Evolutionary conservation across 768 basidiomycete species (phyloP), one percentile per base, ranked within the genome.

Genomic region (Phylloporus arenicola): DNA sequence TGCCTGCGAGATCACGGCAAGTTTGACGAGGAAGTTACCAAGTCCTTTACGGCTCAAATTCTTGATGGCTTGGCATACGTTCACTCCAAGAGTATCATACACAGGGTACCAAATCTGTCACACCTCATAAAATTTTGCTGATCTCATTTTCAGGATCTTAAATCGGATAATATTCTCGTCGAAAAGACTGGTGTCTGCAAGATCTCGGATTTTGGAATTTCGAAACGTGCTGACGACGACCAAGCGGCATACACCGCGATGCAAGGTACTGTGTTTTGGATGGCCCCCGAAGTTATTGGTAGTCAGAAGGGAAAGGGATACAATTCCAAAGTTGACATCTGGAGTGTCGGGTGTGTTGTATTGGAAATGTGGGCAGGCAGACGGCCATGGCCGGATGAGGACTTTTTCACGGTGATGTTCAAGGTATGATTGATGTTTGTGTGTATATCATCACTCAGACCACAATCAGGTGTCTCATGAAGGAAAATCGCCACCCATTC

Each of bases 261-360:
- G 92, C 89, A 92, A 66, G 96, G 96, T 22, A 94, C 94, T 17
- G 88, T 98, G 31, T 98, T 96, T 67, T 99, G 96, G 95, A 97
- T 98, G 95, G 94, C 94, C 10, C 94, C 94, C 0, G 94, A 92
- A 72, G 91, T 96, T 47, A 81, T 92, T 52, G 85, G 92, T 54
- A 84, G 88, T 31, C 81, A 87, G 66, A 84, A 85, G 67, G 65
- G 66, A 22, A 86, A 87, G 59, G 92, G 92, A 0, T 98, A 98
- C 68, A 94, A 92, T 59, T 91, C 87, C 63, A 98, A 99, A 72
- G 84, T 96, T 44, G 96, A 99, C 64, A 95, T 99, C 57, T 99
- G 96, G 96, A 93, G 92, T 67, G 80, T 98, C 5, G 96, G 96
- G 2, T 99, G 96, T 71, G 90, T 98, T n/a, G 88, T 95, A 14